Conservation (phyloP, 2,329 filamentous ascomycete species). For the Fusarium metavorans region DNA sequence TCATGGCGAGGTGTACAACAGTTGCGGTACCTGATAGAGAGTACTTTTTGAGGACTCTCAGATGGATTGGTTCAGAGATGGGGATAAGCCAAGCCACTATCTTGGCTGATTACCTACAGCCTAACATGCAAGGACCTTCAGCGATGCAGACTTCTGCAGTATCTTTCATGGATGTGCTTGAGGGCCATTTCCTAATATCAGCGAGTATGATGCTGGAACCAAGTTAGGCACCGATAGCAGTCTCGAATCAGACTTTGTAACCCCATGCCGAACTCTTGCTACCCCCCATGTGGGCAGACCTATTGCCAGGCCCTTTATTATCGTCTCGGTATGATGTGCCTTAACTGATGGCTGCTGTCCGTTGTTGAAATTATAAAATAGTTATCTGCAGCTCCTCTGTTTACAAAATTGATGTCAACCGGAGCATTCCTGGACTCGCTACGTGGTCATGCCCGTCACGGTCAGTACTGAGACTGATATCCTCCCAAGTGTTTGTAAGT, state of each 20-base stretch:
- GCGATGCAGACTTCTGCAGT: background rate
- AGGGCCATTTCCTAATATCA: background rate
- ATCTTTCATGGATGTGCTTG: background rate
- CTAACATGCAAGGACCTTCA: background rate
- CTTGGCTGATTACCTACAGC: background rate
- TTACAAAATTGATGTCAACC: background rate
- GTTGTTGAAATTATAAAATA: background rate
- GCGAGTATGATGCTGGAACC: conserved; percentile 1
- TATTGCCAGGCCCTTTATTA: background rate
- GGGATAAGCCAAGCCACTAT: background rate
- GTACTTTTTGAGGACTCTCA: background rate
- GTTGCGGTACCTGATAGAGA: background rate
- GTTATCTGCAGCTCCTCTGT: background rate
- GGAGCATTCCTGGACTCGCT: background rate
- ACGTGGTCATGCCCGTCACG: conserved; percentile 17
- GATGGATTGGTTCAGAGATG: background rate
- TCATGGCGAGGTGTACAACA: background rate
- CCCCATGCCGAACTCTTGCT: background rate
- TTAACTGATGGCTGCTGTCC: background rate
- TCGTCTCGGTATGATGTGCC: background rate
- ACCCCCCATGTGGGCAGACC: background rate
- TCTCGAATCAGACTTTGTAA: background rate
- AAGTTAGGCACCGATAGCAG: background rate
- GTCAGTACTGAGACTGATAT: conserved; percentile 40
- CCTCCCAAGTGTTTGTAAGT: conserved; percentile 40